Conservation (phyloP, 2,329 filamentous ascomycete genomes). For the Penicillium oxalicum region DNA sequence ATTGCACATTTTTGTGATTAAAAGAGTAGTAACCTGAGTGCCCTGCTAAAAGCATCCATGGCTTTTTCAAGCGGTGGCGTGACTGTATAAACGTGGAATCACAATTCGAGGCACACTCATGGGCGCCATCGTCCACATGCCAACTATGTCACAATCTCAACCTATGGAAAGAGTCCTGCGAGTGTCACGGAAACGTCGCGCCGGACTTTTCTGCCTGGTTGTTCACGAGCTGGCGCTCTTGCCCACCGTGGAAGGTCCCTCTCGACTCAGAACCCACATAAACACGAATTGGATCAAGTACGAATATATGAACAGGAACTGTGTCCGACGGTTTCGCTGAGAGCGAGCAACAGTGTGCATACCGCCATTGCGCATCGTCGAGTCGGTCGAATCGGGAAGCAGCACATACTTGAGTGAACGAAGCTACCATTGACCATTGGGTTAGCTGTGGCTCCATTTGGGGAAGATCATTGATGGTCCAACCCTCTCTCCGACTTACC, state of each 20-base stretch:
- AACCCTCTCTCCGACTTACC: constrained; percentile 48
- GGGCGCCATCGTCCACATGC: no score
- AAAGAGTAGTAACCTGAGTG: no score
- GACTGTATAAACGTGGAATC: no score
- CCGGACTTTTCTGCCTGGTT: no score
- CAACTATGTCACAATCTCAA: no score
- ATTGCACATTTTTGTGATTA: no score
- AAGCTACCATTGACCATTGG: constrained; percentile 51
- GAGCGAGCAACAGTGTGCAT: constrained; percentile 71
- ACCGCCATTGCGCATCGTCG: constrained; percentile 52
- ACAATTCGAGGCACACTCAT: no score
- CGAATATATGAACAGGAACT: constrained; percentile 90
- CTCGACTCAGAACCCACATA: constrained; percentile 72
- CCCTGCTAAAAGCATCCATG: no score
- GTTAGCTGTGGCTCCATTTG: not conserved
- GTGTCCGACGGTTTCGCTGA: constrained; percentile 79
- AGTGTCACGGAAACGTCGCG: no score
- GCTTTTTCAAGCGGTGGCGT: no score
- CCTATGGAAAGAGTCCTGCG: no score
- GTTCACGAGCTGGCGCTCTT: constrained; percentile 13
- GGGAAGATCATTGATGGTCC: no score
- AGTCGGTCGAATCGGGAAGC: constrained; percentile 72
- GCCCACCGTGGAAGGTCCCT: constrained; percentile 37
- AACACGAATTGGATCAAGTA: constrained; percentile 91
- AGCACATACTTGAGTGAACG: constrained; percentile 94